Evolutionary conservation across 2,329 filamentous ascomycete species (phyloP), one percentile per base, ranked within the genome.

Genomic region (Penicillium polonicum): DNA sequence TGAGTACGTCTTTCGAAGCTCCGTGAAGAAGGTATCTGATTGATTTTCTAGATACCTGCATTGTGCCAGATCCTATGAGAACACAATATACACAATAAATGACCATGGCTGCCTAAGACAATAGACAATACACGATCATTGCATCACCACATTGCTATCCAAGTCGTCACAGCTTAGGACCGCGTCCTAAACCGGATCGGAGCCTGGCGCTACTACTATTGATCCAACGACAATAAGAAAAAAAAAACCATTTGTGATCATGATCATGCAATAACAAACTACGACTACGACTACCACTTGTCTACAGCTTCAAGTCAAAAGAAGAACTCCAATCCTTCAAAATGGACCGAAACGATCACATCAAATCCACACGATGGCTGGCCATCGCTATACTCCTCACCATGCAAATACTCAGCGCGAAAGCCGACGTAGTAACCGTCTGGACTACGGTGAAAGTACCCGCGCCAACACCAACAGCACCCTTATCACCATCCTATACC

Each of bases 401-500:
- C 9, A 36, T 36, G 17, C 36, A 41, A 50, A 46, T 41, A n/a
- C 23, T 23, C n/a, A 27, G 17, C 19, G 31, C 38, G 21, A 29
- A 39, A 4, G 49, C 59, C 3, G 25, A 53, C 21, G 54, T 62
- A 6, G 65, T 55, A 48, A 66, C 61, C 21, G 56, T 69, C 10
- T 61, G 61, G 36, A 57, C 70, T 17, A 63, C 66, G 13, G 62
- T 66, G 3, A 67, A 35, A 29, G 23, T 27, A 5, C 35, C 67
- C n/a, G 64, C 64, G 19, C 41, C 52, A 19, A 64, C 68, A 7
- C 63, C 67, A 19, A 70, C 70, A 5, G 57, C 64, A 7, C 67
- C 71, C 1, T 60, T 65, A 21, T 68, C 72, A 2, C 58, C 73
- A 0, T 74, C 74, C n/a, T 83, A 82, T 60, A 79, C 77, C 2